Base-by-base conservation (phyloP, 176 grass and related monocot species). In the Luzula sylvatica region DNA sequence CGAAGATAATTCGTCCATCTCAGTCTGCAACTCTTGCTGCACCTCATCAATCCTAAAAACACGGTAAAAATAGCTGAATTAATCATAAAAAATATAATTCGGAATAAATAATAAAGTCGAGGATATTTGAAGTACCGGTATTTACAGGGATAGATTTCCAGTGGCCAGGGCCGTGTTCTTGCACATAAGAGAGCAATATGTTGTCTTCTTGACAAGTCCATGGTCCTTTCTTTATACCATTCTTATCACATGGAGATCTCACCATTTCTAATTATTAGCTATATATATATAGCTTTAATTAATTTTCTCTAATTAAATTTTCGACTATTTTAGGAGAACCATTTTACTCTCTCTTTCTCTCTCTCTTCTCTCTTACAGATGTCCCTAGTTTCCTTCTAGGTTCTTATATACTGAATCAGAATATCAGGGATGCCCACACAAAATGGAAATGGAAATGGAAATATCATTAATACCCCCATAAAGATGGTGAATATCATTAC, bases 191-290 rank as follows among this genome's bases (percentile, higher is more conserved):
- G 55, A 94, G 83, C 65, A 95, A 68, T 50, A 81, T 68, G 60
- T 87, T 82, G 58, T 95, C 88, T 72, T 95, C 88, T 78, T 95
- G 83, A 38, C 83, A 83, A 48, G 88, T 88, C 88, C 88, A 95
- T 0, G 88, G 88, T 0, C 88, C 88, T 77, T 95, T 95, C 79
- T 88, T 95, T 12, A 95, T 76, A 46, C 88, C 83, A 46, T 71
- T 66, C 65, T 81, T 84, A 66, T 95, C 76, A 72, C 88, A 95
- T 68, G 88, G 83, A 27, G 83, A 76, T 58, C 88, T 95, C 70
- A 68, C 83, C 88, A 95, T 95, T 18, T 24, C 59, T 64, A 64
- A 15, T 44, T 32, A 46, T 44, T 35, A 35, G 30, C 30, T 35
- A 35, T 35, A 35, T 35, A 32, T 32, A 35, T 35, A 35, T 35